These are phyloP conservation scores for Cladophialophora bantiana DNA, from an alignment of 2,329 filamentous ascomycete species.

Conservation along the genomic window DNA sequence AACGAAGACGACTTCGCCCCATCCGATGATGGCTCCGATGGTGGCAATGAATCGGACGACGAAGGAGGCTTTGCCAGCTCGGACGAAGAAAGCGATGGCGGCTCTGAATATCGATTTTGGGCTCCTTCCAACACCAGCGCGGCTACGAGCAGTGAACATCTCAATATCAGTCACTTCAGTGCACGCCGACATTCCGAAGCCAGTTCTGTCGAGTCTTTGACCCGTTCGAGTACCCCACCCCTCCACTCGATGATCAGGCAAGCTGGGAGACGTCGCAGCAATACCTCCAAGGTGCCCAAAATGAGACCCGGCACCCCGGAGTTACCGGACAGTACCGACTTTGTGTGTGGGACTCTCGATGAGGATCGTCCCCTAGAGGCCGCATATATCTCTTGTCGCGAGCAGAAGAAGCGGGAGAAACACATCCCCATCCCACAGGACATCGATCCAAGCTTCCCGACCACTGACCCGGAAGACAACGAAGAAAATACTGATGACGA, in stretches of 20 bases:
- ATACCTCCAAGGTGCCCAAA: slow-evolving; percentile 47
- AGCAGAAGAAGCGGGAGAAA: slow-evolving; percentile 80
- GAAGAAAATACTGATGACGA: slow-evolving; percentile 74
- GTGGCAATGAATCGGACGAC: slow-evolving; percentile 83
- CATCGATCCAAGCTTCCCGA: slow-evolving; percentile 96
- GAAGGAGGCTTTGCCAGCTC: slow-evolving; percentile 74
- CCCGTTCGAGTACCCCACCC: slow-evolving; percentile 31
- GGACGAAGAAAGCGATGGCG: slow-evolving; percentile 70
- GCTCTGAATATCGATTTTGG: slow-evolving; percentile 72
- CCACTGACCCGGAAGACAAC: slow-evolving; percentile 87
- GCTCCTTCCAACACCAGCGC: slow-evolving; percentile 55
- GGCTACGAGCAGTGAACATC: slow-evolving; percentile 61
- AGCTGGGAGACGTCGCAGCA: slow-evolving; percentile 13
- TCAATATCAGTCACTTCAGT: slow-evolving; percentile 54
- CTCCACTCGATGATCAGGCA: slow-evolving; percentile 31
- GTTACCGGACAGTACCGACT: slow-evolving; percentile 95
- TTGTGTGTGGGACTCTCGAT: slow-evolving; percentile 97
- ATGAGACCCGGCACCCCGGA: slow-evolving; percentile 77
- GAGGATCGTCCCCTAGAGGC: slow-evolving; percentile 95
- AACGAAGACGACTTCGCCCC: slow-evolving; percentile 69
- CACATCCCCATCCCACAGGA: slow-evolving; percentile 89
- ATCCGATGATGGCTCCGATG: slow-evolving; percentile 63
- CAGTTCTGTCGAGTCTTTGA: slow-evolving; percentile 61
- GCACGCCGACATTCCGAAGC: slow-evolving; percentile 57
- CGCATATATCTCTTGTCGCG: slow-evolving; percentile 84